Evolutionary conservation across 495 filamentous ascomycete species (phyloP), one percentile per base, ranked within the genome.

Genomic region (Hypoxylon lienhwacheense): DNA sequence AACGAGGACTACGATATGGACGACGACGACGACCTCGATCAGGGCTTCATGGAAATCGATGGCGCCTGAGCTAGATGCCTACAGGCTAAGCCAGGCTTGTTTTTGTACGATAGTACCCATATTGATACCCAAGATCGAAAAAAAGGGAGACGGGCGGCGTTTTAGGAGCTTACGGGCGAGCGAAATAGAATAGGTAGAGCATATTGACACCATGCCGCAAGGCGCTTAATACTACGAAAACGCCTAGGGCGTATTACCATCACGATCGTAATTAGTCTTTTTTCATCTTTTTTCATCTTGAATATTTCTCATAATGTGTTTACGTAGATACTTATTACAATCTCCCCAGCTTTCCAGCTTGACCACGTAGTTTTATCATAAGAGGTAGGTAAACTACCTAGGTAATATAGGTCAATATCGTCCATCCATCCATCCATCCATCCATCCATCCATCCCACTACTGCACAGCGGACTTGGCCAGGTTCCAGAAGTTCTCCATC

Each of bases 401-500:
- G n/a, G n/a, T n/a, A n/a, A n/a, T n/a, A n/a, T n/a, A n/a, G n/a
- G n/a, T n/a, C n/a, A n/a, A n/a, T n/a, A n/a, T n/a, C n/a, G n/a
- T n/a, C n/a, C n/a, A n/a, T n/a, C n/a, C n/a, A n/a, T n/a, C n/a
- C n/a, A n/a, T n/a, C n/a, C n/a, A n/a, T n/a, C n/a, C n/a, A n/a
- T n/a, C 32, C 14, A 36, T 22, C 6, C 14, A 31, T 14, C 11
- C 17, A 15, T 21, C 35, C 8, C 16, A 3, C 29, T 65, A 63
- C 5, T 36, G 47, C 5, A 59, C 61, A 42, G n/a, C n/a, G n/a
- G 65, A 68, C 81, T 95, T 97, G 2, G 91, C 93, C 66, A 91
- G 73, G n/a, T 85, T 86, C 93, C 93, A 99, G 63, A 97, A 91
- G 61, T 84, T 95, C 67, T 97, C 93, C 83, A 97, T 86, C 74